Evolutionary conservation across 192 early-diverging fungal species (phyloP).

Genomic region (Dispira parvispora): DNA sequence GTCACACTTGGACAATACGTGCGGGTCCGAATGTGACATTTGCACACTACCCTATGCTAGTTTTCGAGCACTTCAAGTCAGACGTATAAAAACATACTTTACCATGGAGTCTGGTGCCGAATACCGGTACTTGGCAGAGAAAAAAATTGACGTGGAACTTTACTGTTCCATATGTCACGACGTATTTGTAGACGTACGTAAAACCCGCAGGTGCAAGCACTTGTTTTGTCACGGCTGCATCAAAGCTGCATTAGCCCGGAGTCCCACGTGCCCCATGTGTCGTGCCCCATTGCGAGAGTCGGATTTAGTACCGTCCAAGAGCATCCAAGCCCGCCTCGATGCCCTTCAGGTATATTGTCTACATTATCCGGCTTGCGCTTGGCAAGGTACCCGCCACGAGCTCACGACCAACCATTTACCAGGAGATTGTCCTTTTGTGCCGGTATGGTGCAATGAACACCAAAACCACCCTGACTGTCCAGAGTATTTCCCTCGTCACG

Average conservation of each 20-base stretch:
- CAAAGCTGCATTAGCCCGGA: conserved; percentile 7
- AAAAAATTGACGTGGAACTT: conserved; percentile 12
- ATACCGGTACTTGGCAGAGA: conserved; percentile 6
- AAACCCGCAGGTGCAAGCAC: conserved; percentile 12
- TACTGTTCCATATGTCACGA: conserved; percentile 16
- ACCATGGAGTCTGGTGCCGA: conserved; percentile 9
- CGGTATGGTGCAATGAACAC: conserved; percentile 16
- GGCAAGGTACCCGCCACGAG: conserved; percentile 9
- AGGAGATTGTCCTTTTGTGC: conserved; percentile 11
- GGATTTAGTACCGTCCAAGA: conserved; percentile 6
- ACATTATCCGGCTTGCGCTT: conserved; percentile 13
- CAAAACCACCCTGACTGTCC: conserved; percentile 15
- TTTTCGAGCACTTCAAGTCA: too few relatives aligned
- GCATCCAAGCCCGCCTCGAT: conserved; percentile 11
- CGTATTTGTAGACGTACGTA: conserved; percentile 12
- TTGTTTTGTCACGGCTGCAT: conserved; percentile 16
- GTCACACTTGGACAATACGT: too few relatives aligned
- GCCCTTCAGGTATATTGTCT: conserved; percentile 10
- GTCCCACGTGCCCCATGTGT: conserved; percentile 13
- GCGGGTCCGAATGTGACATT: too few relatives aligned
- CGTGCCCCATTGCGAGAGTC: conserved; percentile 11
- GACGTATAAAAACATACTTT: too few relatives aligned
- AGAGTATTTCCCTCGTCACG: conserved; percentile 10
- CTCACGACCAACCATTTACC: conserved; percentile 9
- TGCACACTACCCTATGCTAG: too few relatives aligned